Conservation (phyloP, 1,139 yeast species). For the Lodderomyces theae region DNA sequence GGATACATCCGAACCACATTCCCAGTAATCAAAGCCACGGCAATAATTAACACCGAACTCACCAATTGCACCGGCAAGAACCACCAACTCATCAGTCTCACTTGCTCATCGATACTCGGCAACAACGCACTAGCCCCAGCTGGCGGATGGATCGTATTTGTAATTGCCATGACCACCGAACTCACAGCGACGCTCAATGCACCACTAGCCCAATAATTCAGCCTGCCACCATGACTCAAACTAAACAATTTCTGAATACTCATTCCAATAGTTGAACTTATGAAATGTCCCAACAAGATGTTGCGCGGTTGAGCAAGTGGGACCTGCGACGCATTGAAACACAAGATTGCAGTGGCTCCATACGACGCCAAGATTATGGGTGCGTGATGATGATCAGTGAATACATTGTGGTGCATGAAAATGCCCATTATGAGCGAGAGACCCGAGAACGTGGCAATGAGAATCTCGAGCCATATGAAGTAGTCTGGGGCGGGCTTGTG, state of each 20-base stretch:
- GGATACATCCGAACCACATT: slow-evolving; percentile 59
- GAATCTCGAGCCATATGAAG: slow-evolving; percentile 46
- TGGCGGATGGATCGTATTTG: slow-evolving; percentile 68
- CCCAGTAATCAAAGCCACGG: slow-evolving; percentile 55
- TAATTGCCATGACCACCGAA: slow-evolving; percentile 55
- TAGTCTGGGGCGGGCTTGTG: slow-evolving; percentile 35
- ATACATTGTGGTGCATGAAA: slow-evolving; percentile 42
- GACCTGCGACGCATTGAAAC: slow-evolving; percentile 54
- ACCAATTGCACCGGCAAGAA: slow-evolving; percentile 58
- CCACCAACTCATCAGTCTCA: slow-evolving; percentile 64
- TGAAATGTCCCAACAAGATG: slow-evolving; percentile 54
- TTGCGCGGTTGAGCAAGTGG: slow-evolving; percentile 72
- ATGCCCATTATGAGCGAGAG: slow-evolving; percentile 51
- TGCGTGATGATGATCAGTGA: slow-evolving; percentile 37
- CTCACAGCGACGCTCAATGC: slow-evolving; percentile 59
- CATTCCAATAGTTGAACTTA: slow-evolving; percentile 54
- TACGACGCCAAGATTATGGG: slow-evolving; percentile 61
- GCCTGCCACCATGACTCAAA: slow-evolving; percentile 35
- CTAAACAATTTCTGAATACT: slow-evolving; percentile 55
- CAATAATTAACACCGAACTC: slow-evolving; percentile 47
- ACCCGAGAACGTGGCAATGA: slow-evolving; percentile 52
- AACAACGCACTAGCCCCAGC: slow-evolving; percentile 71
- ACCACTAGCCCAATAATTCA: slow-evolving; percentile 59
- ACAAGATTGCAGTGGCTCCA: slow-evolving; percentile 65
- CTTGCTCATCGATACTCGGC: slow-evolving; percentile 49